These are phyloP conservation scores for Hymenoscyphus occultus DNA, from an alignment of 2,329 filamentous ascomycete species.

Conservation along the genomic window DNA sequence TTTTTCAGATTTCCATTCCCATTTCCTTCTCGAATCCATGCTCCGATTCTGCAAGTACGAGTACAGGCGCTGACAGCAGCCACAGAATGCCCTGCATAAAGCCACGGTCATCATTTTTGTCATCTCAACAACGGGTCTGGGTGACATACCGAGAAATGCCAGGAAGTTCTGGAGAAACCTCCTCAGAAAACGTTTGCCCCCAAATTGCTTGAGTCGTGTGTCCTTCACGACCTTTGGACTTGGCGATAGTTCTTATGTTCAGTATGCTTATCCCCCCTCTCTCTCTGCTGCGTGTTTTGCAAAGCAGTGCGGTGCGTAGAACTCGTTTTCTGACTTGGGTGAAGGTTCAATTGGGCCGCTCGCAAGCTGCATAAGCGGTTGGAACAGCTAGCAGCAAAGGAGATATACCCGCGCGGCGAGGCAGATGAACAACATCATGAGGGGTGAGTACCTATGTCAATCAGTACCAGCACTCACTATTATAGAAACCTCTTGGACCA, in stretches of 20 bases:
- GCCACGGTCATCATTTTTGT: constrained; percentile 70
- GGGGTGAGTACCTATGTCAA: constrained; percentile 56
- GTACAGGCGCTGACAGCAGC: constrained; percentile 13
- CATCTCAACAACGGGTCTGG: constrained; percentile 90
- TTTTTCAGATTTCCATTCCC: constrained; percentile 23
- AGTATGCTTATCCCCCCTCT: constrained; percentile 50
- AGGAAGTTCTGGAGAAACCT: constrained; percentile 81
- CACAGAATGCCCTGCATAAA: constrained; percentile 49
- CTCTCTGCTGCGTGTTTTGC: neutral
- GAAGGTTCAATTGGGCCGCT: constrained; percentile 87
- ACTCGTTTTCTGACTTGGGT: constrained; percentile 10
- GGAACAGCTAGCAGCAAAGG: constrained; percentile 74
- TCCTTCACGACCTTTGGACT: constrained; percentile 85
- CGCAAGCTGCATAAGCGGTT: constrained; percentile 84
- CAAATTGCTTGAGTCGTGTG: constrained; percentile 64
- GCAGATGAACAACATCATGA: constrained; percentile 92
- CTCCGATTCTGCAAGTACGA: neutral
- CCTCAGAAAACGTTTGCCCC: constrained; percentile 71
- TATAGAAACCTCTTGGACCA: neutral
- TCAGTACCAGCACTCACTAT: neutral
- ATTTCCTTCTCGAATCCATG: neutral
- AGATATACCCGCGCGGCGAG: constrained; percentile 77
- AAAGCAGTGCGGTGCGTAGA: neutral
- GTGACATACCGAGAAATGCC: constrained; percentile 84
- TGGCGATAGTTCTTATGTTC: constrained; percentile 90